phyloP scores from a whole-genome alignment of 1,284 basidiomycete genomes.

The Papiliotrema terrestris region DNA sequence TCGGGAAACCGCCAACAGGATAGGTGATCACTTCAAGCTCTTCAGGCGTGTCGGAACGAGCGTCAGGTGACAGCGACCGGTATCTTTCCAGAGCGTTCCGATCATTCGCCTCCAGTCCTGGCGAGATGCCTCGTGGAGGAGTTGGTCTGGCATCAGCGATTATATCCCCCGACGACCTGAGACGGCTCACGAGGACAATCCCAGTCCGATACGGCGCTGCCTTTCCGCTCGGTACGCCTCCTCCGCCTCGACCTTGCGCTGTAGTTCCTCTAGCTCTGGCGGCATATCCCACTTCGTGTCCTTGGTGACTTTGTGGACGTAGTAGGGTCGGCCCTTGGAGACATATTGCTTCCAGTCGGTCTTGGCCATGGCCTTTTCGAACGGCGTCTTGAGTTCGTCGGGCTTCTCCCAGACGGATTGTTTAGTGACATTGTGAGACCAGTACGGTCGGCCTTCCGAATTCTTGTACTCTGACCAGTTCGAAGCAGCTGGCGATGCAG shows the following conservation, averaged over 20 bases:
- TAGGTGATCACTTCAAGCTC: conserved; percentile 53
- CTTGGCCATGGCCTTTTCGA: conserved; percentile 79
- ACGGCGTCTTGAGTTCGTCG: conserved; percentile 59
- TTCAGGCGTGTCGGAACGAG: conserved; percentile 7
- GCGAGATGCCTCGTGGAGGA: conserved; percentile 9
- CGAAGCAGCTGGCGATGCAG: conserved; percentile 9
- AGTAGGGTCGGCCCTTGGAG: conserved; percentile 83
- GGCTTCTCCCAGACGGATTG: conserved; percentile 52
- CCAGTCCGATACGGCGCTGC: conserved; percentile 15
- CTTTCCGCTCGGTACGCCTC: conserved; percentile 35
- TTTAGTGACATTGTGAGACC: conserved; percentile 49
- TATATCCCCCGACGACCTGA: background rate
- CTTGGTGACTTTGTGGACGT: conserved; percentile 65
- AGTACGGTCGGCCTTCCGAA: conserved; percentile 46
- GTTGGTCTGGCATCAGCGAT: conserved; percentile 15
- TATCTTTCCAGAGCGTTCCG: background rate
- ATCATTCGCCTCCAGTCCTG: background rate
- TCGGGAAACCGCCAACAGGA: conserved; percentile 80
- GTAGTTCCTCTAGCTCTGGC: conserved; percentile 71
- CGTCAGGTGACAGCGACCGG: conserved; percentile 1
- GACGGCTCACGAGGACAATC: conserved; percentile 24
- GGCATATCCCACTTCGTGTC: conserved; percentile 80
- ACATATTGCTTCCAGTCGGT: conserved; percentile 93
- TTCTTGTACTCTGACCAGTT: conserved; percentile 42
- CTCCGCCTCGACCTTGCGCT: conserved; percentile 80